These are phyloP conservation scores for Stagonosporopsis rhizophila DNA, from an alignment of 2,329 filamentous ascomycete genomes.

Conservation along the genomic window DNA sequence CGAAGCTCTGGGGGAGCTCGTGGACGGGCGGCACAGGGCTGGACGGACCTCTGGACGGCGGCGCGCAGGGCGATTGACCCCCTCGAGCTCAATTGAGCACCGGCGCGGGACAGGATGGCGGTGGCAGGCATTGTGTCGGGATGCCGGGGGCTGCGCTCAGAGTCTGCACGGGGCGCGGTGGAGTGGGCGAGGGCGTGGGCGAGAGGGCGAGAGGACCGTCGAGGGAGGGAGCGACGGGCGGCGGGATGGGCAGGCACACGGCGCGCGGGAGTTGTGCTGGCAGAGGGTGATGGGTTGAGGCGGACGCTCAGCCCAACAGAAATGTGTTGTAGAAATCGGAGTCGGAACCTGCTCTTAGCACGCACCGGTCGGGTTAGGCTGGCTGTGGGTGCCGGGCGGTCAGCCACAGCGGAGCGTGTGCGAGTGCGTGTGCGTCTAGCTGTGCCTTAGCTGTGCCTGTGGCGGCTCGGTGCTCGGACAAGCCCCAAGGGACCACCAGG, in stretches of 20 bases:
- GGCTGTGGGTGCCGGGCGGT: constrained; percentile 20
- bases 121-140: constrained; percentile 62
- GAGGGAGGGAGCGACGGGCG: constrained; percentile 29
- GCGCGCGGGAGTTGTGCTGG: constrained; percentile 21
- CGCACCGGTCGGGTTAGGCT: background rate
- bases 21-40: constrained; percentile 19
- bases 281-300: constrained; percentile 26
- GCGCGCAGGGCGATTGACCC: constrained; percentile 54
- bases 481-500: too few species aligned
- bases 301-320: constrained; percentile 38
- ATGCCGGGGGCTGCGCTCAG: constrained; percentile 37
- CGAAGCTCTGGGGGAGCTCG: background rate
- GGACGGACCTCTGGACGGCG: constrained; percentile 50
- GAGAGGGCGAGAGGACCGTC: constrained; percentile 24
- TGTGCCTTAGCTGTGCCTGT: too few species aligned
- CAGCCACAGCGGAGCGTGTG: constrained; percentile 21
- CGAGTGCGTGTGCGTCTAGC: too few species aligned
- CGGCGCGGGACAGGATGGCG: constrained; percentile 54
- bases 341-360: constrained; percentile 5
- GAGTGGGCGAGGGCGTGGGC: constrained; percentile 25
- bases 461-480: too few species aligned
- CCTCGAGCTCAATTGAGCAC: constrained; percentile 52
- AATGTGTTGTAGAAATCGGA: constrained; percentile 32
- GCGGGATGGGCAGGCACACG: constrained; percentile 13
- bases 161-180: constrained; percentile 10